Evolutionary conservation across 2,329 filamentous ascomycete species (phyloP).

Genomic region (Cladobotryum protrusum): DNA sequence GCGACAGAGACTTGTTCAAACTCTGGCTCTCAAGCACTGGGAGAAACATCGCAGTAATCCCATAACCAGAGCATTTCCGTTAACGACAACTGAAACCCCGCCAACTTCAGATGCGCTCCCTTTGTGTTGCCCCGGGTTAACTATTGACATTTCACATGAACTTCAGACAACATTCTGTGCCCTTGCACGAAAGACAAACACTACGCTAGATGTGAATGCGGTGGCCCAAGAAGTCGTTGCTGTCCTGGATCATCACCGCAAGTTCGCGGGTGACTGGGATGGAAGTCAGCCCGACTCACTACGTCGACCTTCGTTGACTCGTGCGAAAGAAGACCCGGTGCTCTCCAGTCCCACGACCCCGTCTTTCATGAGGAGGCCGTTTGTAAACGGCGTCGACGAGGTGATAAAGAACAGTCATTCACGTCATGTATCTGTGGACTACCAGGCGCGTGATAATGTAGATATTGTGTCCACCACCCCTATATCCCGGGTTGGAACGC

Average conservation of each 20-base stretch:
- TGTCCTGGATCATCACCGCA: slow-evolving; percentile 18
- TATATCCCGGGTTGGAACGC: slow-evolving; percentile 18
- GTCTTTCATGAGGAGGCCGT: not conserved
- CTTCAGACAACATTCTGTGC: slow-evolving; percentile 46
- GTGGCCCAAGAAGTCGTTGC: slow-evolving; percentile 42
- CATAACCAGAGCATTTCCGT: slow-evolving; percentile 24
- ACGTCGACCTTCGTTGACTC: slow-evolving; percentile 2
- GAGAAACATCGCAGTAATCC: slow-evolving; percentile 39
- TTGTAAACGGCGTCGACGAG: not conserved
- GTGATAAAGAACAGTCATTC: not conserved
- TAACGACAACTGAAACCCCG: slow-evolving; percentile 22
- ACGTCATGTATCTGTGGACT: slow-evolving; percentile 5
- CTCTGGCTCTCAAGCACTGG: slow-evolving; percentile 41
- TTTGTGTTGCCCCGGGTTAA: slow-evolving; percentile 45
- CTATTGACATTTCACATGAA: slow-evolving; percentile 40
- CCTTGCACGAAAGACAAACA: slow-evolving; percentile 35
- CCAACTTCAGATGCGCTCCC: slow-evolving; percentile 22
- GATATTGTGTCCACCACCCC: slow-evolving; percentile 16
- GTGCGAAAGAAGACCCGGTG: not conserved
- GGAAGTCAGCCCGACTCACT: slow-evolving; percentile 3
- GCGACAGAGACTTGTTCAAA: slow-evolving; percentile 33
- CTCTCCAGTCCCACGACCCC: not conserved
- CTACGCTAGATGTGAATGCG: slow-evolving; percentile 35
- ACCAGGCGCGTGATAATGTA: slow-evolving; percentile 15
- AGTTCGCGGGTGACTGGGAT: not conserved